Evolutionary conservation across 2,329 filamentous ascomycete genomes (phyloP).

Genomic region (Biscogniauxia mediterranea): DNA sequence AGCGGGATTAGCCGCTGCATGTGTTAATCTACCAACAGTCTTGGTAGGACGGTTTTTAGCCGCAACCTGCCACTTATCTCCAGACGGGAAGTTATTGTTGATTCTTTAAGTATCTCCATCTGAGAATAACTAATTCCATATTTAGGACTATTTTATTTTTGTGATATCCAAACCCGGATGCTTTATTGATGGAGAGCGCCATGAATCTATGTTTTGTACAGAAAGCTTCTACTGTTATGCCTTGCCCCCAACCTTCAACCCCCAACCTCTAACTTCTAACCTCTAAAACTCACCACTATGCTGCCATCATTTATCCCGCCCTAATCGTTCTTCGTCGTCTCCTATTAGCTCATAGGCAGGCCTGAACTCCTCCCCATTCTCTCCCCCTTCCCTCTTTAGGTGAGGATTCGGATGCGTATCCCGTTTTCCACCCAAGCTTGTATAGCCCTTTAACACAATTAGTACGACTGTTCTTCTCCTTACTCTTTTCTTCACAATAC

Average conservation of each 20-base stretch:
- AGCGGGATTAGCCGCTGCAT: not conserved
- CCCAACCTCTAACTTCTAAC: not conserved
- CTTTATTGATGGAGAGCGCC: not conserved
- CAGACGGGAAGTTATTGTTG: not conserved
- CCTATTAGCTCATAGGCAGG: conserved; percentile 74
- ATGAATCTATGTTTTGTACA: not conserved
- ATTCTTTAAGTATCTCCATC: not conserved
- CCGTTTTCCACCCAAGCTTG: conserved; percentile 82
- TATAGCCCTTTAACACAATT: conserved; percentile 66
- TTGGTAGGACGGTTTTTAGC: not conserved
- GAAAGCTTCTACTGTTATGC: not conserved
- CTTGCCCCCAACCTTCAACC: not conserved
- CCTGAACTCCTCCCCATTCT: conserved; percentile 46
- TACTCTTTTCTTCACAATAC: not conserved
- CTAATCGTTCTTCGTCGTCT: conserved; percentile 76
- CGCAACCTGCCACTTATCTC: not conserved
- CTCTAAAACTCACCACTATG: not conserved
- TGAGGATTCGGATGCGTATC: conserved; percentile 90
- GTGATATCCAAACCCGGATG: not conserved
- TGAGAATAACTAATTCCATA: not conserved
- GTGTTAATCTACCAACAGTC: not conserved
- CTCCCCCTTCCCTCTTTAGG: conserved; percentile 44
- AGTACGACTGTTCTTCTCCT: not conserved
- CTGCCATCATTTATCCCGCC: conserved; percentile 54
- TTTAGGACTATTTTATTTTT: not conserved